Base-by-base conservation (phyloP, 2,329 filamentous ascomycete species). In the Fusarium citri region DNA sequence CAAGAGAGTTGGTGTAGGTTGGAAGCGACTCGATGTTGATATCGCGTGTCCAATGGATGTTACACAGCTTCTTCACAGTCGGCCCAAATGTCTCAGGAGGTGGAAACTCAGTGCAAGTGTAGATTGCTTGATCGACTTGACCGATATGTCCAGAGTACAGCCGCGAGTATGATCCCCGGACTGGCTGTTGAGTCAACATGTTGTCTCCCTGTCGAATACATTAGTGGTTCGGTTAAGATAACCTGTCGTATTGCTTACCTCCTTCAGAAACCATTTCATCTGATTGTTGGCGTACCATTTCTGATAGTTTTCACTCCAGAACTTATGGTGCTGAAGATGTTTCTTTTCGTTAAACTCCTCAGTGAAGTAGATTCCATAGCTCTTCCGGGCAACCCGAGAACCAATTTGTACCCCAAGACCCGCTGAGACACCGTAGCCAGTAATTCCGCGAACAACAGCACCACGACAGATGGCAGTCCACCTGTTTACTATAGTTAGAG, bases 391-490 rank as follows among this genome's bases (percentile, higher is more conserved):
- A 8, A 80, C 28, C 7, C 78, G 72, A 2, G 69, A 45, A 8
- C 57, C 56, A 0, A 79, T 69, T 0, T 23, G 58, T 0, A 74
- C 26, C 1, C 50, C 37, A 1, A 76, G 26, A 0, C 49, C 47
- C 0, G 50, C 4, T 0, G 48, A 62, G 1, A 68, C 43, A 1
- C 49, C 25, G 4, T 42, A 10, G 4, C 30, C 15, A 1, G 60
- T 55, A 1, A 79, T 55, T 0, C 76, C 78, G 0, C 72, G 69
- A 1, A 77, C 49, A 7, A 78, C 78, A 1, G 79, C 80, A 3
- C 80, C 78, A 0, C 78, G 76, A 22, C 77, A 78, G 6, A 81
- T 76, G 0, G 80, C 79, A 0, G 76, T 78, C 80, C 80, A 81
- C 0, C 80, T 80, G 3, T 26, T 37, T 7, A 2, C 5, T 28